Evolutionary conservation across 1,284 basidiomycete genomes (phyloP), one percentile per base, ranked within the genome.

Genomic region (Wallemia ichthyophaga): DNA sequence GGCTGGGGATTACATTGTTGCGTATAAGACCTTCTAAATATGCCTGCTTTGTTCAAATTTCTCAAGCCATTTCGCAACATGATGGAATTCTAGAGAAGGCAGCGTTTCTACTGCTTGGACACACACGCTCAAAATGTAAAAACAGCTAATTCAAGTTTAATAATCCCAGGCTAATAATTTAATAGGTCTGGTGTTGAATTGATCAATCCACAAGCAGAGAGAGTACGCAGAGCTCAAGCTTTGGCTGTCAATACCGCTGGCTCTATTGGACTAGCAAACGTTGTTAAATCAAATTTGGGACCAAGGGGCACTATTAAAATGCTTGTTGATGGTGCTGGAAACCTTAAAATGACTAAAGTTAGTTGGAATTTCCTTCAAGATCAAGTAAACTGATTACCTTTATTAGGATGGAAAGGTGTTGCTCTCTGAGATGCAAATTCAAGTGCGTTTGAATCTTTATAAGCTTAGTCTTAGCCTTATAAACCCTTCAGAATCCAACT

Each of bases 401-500:
- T 25, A 25, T 7, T 61, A 74, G 73, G 94, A 98, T 69, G 94
- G 94, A 65, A 98, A 98, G 73, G 92, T 96, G 55, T 74, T 99
- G 60, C 77, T 99, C 60, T 95, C 91, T 53, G 94, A 99, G 74
- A 99, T 99, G 94, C 94, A 98, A 75, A 99, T 99, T 67, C 89
- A 94, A 67, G 73, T 72, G 33, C 58, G 69, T 64, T n/a, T n/a
- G n/a, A 32, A 5, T 48, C 37, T 1, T 27, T 25, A n/a, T 33
- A 25, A 9, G 19, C 23, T 25, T 25, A 25, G 23, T 54, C 26
- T 19, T 24, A 2, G 11, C 25, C 26, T 55, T 37, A 25, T 25
- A 21, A 25, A 19, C 25, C 9, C n/a, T 60, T 17, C 65, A 77
- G 73, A 98, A 99, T 71, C 94, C 94, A 21, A 98, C 94, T 11